Evolutionary conservation across 1,284 basidiomycete species (phyloP).

Genomic region (Vanrija sp.): DNA sequence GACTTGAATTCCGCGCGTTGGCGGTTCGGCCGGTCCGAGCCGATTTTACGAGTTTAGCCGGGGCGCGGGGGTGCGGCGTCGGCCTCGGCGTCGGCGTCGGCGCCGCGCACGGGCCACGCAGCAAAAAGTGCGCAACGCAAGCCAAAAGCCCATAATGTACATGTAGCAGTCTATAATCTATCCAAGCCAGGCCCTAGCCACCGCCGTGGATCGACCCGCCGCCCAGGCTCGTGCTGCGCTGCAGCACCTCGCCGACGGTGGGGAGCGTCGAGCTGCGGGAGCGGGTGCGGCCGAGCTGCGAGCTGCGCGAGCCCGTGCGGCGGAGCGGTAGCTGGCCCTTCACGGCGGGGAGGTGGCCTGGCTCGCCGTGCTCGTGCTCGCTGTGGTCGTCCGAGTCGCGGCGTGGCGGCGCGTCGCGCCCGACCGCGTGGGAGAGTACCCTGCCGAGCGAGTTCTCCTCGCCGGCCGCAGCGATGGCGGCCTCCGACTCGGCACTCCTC

Average conservation of each 20-base stretch:
- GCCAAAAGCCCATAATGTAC: no score
- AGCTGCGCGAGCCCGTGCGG: background rate
- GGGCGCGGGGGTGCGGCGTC: no score
- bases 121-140: no score
- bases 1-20: no score
- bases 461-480: constrained; percentile 1
- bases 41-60: no score
- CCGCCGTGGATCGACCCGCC: constrained; percentile 40
- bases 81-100: no score
- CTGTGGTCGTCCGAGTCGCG: constrained; percentile 7
- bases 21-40: no score
- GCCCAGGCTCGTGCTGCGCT: constrained; percentile 31
- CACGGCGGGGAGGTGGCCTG: constrained; percentile 6
- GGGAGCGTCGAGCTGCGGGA: constrained; percentile 1
- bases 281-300: background rate
- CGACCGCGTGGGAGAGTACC: no score
- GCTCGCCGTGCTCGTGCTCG: constrained; percentile 20
- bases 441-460: background rate
- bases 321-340: background rate
- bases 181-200: constrained; percentile 7
- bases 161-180: no score
- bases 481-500: background rate
- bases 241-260: constrained; percentile 33
- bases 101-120: no score
- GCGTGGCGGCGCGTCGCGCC: background rate